These are phyloP conservation scores for Tuber brumale DNA, from an alignment of 495 filamentous ascomycete genomes.

Conservation along the genomic window DNA sequence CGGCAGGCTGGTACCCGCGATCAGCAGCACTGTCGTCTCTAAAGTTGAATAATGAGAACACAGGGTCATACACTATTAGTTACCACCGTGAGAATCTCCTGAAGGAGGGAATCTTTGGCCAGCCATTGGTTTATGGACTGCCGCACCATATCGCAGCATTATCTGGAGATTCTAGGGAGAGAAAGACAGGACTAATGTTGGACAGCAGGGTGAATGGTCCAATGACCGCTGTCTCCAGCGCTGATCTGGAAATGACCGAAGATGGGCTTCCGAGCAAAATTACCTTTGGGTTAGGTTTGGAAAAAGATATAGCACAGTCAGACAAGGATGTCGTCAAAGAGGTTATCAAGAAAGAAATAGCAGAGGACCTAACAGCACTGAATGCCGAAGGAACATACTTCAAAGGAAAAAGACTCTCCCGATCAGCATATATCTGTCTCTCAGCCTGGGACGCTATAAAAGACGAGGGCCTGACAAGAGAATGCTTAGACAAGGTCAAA, in stretches of 20 bases:
- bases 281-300: slow-evolving; percentile 39
- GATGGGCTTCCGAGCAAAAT: slow-evolving; percentile 60
- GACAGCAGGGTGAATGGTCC: slow-evolving; percentile 56
- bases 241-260: slow-evolving; percentile 72
- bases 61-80: slow-evolving; percentile 63
- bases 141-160: slow-evolving; percentile 80
- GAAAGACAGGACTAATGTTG: slow-evolving; percentile 48
- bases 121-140: slow-evolving; percentile 78
- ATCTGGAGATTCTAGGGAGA: slow-evolving; percentile 41
- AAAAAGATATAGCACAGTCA: background rate
- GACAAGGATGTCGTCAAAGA: slow-evolving; percentile 4
- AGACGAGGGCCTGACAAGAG: slow-evolving; percentile 53
- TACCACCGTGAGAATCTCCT: slow-evolving; percentile 45
- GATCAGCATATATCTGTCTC: slow-evolving; percentile 69
- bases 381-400: slow-evolving; percentile 61
- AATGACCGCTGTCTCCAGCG: slow-evolving; percentile 61
- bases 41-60: slow-evolving; percentile 53
- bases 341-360: slow-evolving; percentile 5
- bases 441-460: slow-evolving; percentile 59
- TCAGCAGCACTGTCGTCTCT: slow-evolving; percentile 50
- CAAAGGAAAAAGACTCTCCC: slow-evolving; percentile 77
- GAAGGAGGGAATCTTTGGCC: slow-evolving; percentile 38
- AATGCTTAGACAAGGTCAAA: slow-evolving; percentile 62
- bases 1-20: slow-evolving; percentile 65
- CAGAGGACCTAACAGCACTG: background rate